Evolutionary conservation across 2,329 filamentous ascomycete species (phyloP), one percentile per base, ranked within the genome.

Genomic region (Pseudogymnoascus sp.): DNA sequence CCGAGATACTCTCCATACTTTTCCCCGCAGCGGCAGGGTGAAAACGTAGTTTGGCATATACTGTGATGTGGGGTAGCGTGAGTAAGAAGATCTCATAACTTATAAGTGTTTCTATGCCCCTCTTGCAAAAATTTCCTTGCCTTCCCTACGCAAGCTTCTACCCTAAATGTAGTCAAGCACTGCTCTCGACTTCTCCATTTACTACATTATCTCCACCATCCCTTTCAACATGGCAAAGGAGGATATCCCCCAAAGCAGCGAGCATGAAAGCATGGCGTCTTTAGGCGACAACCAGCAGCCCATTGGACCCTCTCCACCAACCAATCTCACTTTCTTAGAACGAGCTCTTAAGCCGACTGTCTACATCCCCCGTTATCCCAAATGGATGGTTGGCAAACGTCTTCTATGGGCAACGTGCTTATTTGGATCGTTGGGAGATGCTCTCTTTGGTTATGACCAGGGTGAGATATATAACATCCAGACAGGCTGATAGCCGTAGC

Each of bases 381-480:
- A 45, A 45, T 45, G 43, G 43, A 71, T 77, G 70, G 76, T 72
- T 62, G 76, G 76, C 2, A 69, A 68, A 37, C 63, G 62, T n/a
- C 66, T 77, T 14, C 69, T 77, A 6, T 78, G 71, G 61, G 71
- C 74, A 41, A 77, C 76, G 21, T 77, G 76, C 66, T 75, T 70
- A 2, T 78, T 78, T 68, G 76, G 76, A 8, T 75, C 73, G 65
- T 67, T 78, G 51, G 76, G 76, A 21, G 76, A 78, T 73, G 74
- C 75, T 3, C 65, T 78, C 2, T 78, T 78, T 63, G 76, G 76
- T n/a, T 78, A 76, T 68, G 76, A 78, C 62, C 76, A 74, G 60
- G 76, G 76, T 77, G 68, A 60, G 61, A 63, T 54, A 37, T 34
- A 7, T n/a, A 6, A 14, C 6, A 45, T 45, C 19, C 4, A 23